phyloP scores from a whole-genome alignment of 208 protist species.

The Trypanosomatidae sp. region DNA sequence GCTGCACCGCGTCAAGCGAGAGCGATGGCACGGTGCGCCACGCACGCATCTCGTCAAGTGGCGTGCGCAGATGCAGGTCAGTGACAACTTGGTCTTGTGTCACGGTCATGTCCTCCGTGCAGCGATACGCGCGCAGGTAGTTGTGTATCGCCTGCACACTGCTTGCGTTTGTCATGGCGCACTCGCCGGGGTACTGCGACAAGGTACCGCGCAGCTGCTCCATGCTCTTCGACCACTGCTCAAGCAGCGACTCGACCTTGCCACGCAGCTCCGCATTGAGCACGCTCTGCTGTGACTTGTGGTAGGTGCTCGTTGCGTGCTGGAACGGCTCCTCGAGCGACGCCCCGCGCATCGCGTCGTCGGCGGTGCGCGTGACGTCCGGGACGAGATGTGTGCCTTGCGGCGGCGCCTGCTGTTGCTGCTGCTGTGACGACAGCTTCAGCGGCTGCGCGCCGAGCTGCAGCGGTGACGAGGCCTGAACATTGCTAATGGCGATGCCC shows the following conservation, averaged over 20 bases:
- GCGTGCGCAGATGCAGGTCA: constrained; percentile 19
- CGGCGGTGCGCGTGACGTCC: constrained; percentile 5
- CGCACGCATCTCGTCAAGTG: constrained; percentile 9
- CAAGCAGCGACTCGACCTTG: constrained; percentile 33
- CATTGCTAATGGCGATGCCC: no score
- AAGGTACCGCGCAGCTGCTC: constrained; percentile 19
- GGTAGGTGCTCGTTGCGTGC: constrained; percentile 30
- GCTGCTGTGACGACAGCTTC: no score
- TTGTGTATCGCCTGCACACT: constrained; percentile 19
- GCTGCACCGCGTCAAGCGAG: constrained; percentile 29
- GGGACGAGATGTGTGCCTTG: no score
- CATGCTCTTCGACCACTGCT: constrained; percentile 27
- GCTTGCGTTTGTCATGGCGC: constrained; percentile 12
- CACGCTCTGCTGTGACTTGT: constrained; percentile 61
- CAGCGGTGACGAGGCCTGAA: no score
- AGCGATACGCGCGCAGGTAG: constrained; percentile 38
- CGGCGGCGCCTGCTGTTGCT: no score
- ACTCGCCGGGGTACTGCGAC: constrained; percentile 21
- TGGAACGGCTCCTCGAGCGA: constrained; percentile 32
- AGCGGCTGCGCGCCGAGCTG: no score
- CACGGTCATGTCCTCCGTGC: constrained; percentile 36
- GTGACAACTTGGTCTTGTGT: constrained; percentile 17
- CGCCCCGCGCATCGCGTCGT: constrained; percentile 13
- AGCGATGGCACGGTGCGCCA: constrained; percentile 21
- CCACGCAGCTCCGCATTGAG: constrained; percentile 64